These are phyloP conservation scores for Leishmania gerbilli DNA, from an alignment of 208 protist species.

Conservation along the genomic window DNA sequence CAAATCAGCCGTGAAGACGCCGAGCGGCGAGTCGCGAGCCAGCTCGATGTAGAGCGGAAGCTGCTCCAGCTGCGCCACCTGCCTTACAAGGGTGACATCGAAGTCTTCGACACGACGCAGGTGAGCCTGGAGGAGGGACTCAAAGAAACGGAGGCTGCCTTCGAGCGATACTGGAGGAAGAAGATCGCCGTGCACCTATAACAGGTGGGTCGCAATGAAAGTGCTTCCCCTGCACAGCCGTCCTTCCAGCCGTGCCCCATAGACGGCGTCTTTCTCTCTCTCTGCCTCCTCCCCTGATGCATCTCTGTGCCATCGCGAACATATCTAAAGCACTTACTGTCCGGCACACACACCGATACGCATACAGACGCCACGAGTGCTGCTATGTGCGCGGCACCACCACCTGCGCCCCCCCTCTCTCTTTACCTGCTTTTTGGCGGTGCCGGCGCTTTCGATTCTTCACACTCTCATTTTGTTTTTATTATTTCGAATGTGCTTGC, in stretches of 20 bases:
- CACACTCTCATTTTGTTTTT: neutral
- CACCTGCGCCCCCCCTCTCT: neutral
- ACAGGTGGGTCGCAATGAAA: neutral
- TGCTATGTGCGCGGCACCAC: neutral
- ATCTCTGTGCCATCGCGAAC: neutral
- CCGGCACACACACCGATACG: neutral
- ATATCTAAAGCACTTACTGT: neutral
- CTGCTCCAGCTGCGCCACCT: slow-evolving; percentile 30
- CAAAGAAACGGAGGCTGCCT: slow-evolving; percentile 36
- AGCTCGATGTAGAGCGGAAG: slow-evolving; percentile 37
- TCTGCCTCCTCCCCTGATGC: neutral
- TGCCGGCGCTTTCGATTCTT: neutral
- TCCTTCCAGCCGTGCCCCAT: neutral
- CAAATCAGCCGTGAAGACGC: slow-evolving; percentile 43
- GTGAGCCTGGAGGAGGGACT: slow-evolving; percentile 52
- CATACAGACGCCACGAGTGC: neutral
- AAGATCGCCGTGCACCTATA: slow-evolving; percentile 29
- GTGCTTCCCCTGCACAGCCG: neutral
- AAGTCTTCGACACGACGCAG: slow-evolving; percentile 62
- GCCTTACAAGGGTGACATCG: slow-evolving; percentile 42
- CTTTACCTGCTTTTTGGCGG: neutral
- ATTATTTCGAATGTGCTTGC: neutral
- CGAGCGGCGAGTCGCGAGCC: slow-evolving; percentile 45
- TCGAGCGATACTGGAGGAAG: slow-evolving; percentile 55
- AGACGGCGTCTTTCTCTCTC: neutral